A percentile compares a stretch with the other conserved stretches of the same genome.
Conservation (phyloP, 345 rosid genomes). For the Zanthoxylum bungeanum region DNA sequence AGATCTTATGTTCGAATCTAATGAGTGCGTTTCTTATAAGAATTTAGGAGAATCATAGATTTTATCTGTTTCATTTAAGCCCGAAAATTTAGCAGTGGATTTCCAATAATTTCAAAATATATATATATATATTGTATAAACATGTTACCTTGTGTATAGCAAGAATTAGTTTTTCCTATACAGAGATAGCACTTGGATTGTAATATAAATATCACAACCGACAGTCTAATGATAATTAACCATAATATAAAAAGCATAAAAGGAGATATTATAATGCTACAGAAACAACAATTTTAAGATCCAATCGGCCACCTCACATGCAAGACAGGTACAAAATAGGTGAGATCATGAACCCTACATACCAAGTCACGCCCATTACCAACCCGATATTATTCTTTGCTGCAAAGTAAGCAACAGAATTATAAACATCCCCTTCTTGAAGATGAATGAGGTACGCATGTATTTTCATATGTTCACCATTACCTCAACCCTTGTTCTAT, state of each 20-base stretch:
- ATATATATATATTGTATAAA: no score
- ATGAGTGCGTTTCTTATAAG: no score
- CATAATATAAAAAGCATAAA: neutral
- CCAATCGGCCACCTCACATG: neutral
- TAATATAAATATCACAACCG: neutral
- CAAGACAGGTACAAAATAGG: neutral
- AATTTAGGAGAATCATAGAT: no score
- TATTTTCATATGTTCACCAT: constrained; percentile 17
- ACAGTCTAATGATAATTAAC: neutral
- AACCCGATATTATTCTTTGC: constrained; percentile 96
- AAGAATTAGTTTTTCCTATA: neutral
- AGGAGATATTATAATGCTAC: neutral
- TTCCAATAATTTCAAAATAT: no score
- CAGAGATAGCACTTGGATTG: no score
- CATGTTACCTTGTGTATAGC: no score
- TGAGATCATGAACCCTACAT: no score
- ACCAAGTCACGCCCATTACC: no score
- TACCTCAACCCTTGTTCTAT: constrained; percentile 12
- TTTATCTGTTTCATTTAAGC: no score
- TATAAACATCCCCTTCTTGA: constrained; percentile 4
- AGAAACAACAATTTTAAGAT: neutral
- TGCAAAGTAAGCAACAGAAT: constrained; percentile 42
- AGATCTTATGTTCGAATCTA: no score
- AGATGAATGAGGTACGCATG: neutral
- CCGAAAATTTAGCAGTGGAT: no score